Evolutionary conservation across 805 yeast genomes (phyloP).

Genomic region (Ogataea nitratoaversa): DNA sequence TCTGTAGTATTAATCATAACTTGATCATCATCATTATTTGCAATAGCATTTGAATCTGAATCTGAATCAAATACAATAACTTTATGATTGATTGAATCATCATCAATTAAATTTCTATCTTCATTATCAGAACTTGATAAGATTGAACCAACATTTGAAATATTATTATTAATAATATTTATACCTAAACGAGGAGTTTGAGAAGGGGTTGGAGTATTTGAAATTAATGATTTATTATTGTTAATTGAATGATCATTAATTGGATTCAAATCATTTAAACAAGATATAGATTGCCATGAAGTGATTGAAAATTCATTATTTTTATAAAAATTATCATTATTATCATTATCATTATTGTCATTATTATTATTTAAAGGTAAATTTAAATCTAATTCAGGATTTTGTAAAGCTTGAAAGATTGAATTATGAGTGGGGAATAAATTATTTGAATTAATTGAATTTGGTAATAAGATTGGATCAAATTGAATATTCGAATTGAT

Average conservation of each 20-base stretch:
- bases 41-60: conserved; percentile 14
- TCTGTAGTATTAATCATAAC: conserved; percentile 9
- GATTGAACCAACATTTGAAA: conserved; percentile 28
- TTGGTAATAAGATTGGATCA: neutral
- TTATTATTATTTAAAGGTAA: conserved; percentile 6
- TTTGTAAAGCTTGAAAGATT: conserved; percentile 28
- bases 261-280: neutral
- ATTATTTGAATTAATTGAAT: conserved; percentile 10
- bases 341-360: neutral
- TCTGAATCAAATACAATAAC: conserved; percentile 24
- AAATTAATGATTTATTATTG: neutral
- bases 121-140: conserved; percentile 33
- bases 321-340: conserved; percentile 6
- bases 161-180: conserved; percentile 1
- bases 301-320: conserved; percentile 30
- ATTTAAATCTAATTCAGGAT: conserved; percentile 30
- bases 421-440: conserved; percentile 31
- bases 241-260: too few species aligned
- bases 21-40: conserved; percentile 10
- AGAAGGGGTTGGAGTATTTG: too few species aligned
- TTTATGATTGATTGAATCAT: conserved; percentile 12
- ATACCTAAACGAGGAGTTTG: too few species aligned
- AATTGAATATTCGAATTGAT: neutral
- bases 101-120: conserved; percentile 17
- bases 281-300: conserved; percentile 33